Base-by-base conservation (phyloP, 495 filamentous ascomycete genomes). In the Niebla homalea region DNA sequence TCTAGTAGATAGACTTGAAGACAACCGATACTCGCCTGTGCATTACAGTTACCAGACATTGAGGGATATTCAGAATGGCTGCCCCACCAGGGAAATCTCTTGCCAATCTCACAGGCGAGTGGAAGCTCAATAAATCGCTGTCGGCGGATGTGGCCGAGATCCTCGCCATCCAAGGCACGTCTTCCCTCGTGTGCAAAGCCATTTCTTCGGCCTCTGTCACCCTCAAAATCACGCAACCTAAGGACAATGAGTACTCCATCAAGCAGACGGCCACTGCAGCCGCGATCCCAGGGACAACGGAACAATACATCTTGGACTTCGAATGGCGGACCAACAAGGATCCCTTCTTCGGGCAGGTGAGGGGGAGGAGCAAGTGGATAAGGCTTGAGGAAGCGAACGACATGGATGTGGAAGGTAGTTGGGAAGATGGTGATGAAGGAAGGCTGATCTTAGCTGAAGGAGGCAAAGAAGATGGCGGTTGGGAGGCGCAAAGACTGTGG, bases 241-340 rank as follows among this genome's bases (percentile, higher is more conserved):
- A 11, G 4, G n/a, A 36, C n/a, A 16, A 48, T 25, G 49, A 50
- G 29, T 75, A 86, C 62, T 76, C 83, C 62, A 82, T 87, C 58
- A 68, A 76, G n/a, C 85, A 87, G 65, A 71, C 70, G 7, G 70
- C 70, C 19, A 80, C 79, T 16, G 56, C 49, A n/a, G 83, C 78
- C 48, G 80, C 79, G 35, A 65, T 85, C 45, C 75, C 71, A 58
- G 81, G 79, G 48, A 78, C 80, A 15, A 68, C 72, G 16, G 82
- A 87, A 69, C 62, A 68, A 35, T 79, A 84, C 43, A 72, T 63
- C 38, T 63, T 87, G 12, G 80, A 88, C 72, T 72, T 70, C 16
- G 38, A 49, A 52, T 59, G 56, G 56, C 43, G 56, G 22, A 40
- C 36, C 1, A 45, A 46, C 29, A 44, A 53, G 14, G 53, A 59